Evolutionary conservation across 306 rosid genomes (phyloP).

Genomic region (Ceratonia siliqua): DNA sequence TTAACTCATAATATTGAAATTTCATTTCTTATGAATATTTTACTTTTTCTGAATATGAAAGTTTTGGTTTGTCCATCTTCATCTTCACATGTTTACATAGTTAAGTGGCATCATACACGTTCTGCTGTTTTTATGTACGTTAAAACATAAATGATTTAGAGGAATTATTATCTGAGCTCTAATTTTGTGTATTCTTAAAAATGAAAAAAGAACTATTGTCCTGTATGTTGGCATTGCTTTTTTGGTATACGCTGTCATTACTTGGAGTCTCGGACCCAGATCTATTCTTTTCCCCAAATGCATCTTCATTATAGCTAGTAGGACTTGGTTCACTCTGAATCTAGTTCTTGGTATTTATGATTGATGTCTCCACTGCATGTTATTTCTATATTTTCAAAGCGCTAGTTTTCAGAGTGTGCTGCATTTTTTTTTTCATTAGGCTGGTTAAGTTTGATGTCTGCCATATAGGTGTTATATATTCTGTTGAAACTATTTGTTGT

Average conservation of each 20-base stretch:
- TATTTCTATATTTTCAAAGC: not conserved
- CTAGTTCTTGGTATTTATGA: constrained; percentile 20
- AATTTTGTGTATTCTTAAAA: not conserved
- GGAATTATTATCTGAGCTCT: not conserved
- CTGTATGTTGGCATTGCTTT: not conserved
- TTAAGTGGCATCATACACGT: not conserved
- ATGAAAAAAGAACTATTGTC: not conserved
- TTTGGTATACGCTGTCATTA: too few species aligned
- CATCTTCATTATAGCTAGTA: not conserved
- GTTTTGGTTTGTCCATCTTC: not conserved
- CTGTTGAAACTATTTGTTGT: constrained; percentile 23
- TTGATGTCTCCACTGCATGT: not conserved
- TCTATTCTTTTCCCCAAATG: not conserved
- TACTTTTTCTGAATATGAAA: not conserved
- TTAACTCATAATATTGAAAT: constrained; percentile 16
- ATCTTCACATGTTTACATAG: not conserved
- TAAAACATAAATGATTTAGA: not conserved
- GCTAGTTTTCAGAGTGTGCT: not conserved
- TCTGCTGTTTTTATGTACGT: not conserved
- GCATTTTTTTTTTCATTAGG: not conserved
- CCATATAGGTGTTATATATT: constrained; percentile 7
- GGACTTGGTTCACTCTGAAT: not conserved
- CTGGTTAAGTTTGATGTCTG: constrained; percentile 13
- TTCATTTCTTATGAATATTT: not conserved
- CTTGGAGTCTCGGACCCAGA: too few species aligned